Evolutionary conservation across 2,329 filamentous ascomycete genomes (phyloP), one percentile per base, ranked within the genome.

Genomic region (Calonectria hongkongensis): DNA sequence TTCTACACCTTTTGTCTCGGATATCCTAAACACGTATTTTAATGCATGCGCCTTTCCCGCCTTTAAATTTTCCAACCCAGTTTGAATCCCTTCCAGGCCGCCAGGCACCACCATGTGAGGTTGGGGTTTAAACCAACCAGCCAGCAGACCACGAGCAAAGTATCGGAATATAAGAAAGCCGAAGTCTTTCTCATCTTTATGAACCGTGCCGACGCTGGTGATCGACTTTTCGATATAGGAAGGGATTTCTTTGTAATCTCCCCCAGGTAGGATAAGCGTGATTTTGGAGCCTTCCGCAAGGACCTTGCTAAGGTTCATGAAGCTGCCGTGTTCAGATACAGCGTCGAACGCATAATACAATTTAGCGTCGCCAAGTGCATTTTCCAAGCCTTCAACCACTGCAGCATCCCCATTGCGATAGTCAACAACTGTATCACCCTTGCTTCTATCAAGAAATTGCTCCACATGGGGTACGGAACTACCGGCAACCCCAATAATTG

Each of bases 211-310:
- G 27, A 60, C 36, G 3, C 54, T 60, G 7, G 54, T 60, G 8
- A 41, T 41, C 1, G 21, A 27, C 54, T 41, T 60, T 60, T 60
- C 54, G 10, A 60, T 60, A 10, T 15, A 41, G 9, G 36, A 25
- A 3, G 54, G 54, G 10, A 60, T 60, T 36, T 60, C 54, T 13
- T 60, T 60, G 33, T 60, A 60, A 12, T 60, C 54, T 5, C 33
- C 33, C 8, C 15, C 15, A 1, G 54, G 54, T 3, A 60, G 54
- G 21, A 60, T 25, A 18, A 60, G 54, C 16, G 54, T 2, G 6
- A 60, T 60, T 60, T 60, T 60, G 13, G 54, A 27, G 13, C 54
- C 54, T 27, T 60, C 33, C 1, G 54, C 54, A 10, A 60, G 21
- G 33, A 60, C 54, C 5, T 60, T 27, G 21, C 54, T 60, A 18